phyloP scores from a whole-genome alignment of 1,139 yeast species.

The Scheffersomyces lignicola region DNA sequence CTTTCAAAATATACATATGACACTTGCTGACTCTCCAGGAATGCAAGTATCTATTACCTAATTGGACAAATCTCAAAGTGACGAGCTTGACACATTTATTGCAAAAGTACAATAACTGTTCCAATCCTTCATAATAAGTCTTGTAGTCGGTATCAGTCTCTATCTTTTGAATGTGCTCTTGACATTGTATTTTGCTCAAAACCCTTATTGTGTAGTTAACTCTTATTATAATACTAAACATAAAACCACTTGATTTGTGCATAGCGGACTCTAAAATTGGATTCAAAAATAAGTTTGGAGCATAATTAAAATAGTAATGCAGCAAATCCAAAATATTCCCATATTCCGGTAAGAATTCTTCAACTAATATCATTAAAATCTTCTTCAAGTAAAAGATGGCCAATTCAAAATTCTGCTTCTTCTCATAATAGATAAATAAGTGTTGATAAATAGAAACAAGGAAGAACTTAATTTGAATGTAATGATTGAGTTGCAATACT shows the following conservation, averaged over 20 bases:
- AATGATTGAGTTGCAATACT: constrained; percentile 26
- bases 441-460: constrained; percentile 23
- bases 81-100: constrained; percentile 20
- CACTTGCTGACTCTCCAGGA: constrained; percentile 44
- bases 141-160: constrained; percentile 13
- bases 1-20: constrained; percentile 27
- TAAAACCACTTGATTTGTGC: constrained; percentile 29
- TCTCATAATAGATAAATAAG: constrained; percentile 28
- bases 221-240: constrained; percentile 18
- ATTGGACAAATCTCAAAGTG: constrained; percentile 22
- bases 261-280: constrained; percentile 28
- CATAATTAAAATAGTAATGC: constrained; percentile 29
- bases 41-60: constrained; percentile 37
- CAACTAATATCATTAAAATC: constrained; percentile 17
- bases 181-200: constrained; percentile 11
- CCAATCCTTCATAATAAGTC: constrained; percentile 17
- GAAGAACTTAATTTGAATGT: constrained; percentile 27
- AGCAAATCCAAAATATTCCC: constrained; percentile 25
- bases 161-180: constrained; percentile 19
- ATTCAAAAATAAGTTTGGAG: constrained; percentile 33
- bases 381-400: constrained; percentile 31
- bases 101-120: constrained; percentile 16
- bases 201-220: constrained; percentile 20
- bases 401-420: constrained; percentile 17
- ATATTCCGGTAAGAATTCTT: constrained; percentile 28